Conservation (phyloP, 345 rosid species). For the Erucastrum elatum region DNA sequence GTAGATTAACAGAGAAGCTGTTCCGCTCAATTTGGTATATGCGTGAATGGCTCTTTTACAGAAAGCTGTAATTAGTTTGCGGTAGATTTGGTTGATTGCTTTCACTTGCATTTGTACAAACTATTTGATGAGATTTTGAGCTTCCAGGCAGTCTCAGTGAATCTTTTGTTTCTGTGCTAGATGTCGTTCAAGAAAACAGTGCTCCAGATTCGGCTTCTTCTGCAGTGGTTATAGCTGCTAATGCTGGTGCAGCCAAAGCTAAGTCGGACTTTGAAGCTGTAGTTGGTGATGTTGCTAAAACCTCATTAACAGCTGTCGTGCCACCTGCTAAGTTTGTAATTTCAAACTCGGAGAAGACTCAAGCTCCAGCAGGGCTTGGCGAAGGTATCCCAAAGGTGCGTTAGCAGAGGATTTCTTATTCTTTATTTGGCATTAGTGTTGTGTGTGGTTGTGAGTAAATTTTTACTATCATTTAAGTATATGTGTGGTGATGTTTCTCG, state of each 20-base stretch:
- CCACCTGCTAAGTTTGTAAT: constrained; percentile 53
- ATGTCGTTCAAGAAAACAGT: constrained; percentile 17
- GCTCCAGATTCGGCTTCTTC: constrained; percentile 18
- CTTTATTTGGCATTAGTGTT: constrained; percentile 20
- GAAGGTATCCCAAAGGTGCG: constrained; percentile 96
- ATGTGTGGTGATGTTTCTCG: constrained; percentile 11
- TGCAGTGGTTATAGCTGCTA: constrained; percentile 21
- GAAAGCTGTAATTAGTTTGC: background rate
- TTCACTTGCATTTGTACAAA: background rate
- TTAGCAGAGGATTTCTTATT: constrained; percentile 25
- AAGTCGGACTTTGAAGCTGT: constrained; percentile 35
- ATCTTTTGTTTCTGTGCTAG: constrained; percentile 28
- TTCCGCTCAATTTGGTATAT: constrained; percentile 4
- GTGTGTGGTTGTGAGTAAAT: constrained; percentile 35
- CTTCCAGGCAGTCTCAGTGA: constrained; percentile 35
- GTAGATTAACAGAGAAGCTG: background rate
- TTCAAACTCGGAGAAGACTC: constrained; percentile 45
- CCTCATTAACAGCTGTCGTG: constrained; percentile 54
- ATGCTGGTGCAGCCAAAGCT: constrained; percentile 21
- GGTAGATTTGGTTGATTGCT: constrained; percentile 10
- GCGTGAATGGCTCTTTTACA: background rate
- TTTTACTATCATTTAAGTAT: background rate
- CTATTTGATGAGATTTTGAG: constrained; percentile 27
- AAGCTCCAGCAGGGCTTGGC: constrained; percentile 75
- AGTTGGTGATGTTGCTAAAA: constrained; percentile 44